These are phyloP conservation scores for Trichoderma endophyticum DNA, from an alignment of 2,329 filamentous ascomycete genomes.

Conservation along the genomic window DNA sequence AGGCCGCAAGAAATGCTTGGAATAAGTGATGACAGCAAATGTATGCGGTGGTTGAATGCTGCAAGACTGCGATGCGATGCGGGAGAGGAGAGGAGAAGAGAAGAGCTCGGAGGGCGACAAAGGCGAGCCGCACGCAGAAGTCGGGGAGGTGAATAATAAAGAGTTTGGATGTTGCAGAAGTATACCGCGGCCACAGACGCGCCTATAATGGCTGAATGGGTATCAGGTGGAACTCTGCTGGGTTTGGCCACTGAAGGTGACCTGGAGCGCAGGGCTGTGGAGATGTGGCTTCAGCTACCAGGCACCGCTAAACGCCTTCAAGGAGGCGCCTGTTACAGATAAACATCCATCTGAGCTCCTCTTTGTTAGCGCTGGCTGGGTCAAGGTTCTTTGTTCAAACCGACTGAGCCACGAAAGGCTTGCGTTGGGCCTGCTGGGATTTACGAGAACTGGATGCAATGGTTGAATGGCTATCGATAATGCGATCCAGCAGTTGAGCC, in stretches of 20 bases:
- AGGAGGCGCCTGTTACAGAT: not conserved
- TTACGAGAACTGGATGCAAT: not conserved
- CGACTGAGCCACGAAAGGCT: not conserved
- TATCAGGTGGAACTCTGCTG: not conserved
- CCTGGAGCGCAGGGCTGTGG: not conserved
- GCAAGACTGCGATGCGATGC: not conserved
- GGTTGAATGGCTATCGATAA: not conserved
- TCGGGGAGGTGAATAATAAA: constrained; percentile 6
- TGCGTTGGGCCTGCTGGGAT: not conserved
- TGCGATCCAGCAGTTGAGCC: not conserved
- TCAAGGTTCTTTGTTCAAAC: not conserved
- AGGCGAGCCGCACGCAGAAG: not conserved
- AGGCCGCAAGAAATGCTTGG: constrained; percentile 20
- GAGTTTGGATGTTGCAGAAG: constrained; percentile 4
- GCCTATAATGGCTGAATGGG: not conserved
- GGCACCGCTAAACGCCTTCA: not conserved
- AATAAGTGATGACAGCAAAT: constrained; percentile 22
- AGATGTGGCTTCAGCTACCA: not conserved
- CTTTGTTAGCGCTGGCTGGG: not conserved
- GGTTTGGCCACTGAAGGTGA: not conserved
- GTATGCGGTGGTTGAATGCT: constrained; percentile 17
- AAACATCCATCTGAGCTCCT: not conserved
- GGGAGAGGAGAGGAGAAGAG: not conserved
- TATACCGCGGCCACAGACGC: constrained; percentile 18
- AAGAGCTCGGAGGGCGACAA: not conserved